Percentiles rank a stretch among this genome's conserved stretches.
phyloP scores from a whole-genome alignment of 305 asterid genomes.

The Rubia peregrina region DNA sequence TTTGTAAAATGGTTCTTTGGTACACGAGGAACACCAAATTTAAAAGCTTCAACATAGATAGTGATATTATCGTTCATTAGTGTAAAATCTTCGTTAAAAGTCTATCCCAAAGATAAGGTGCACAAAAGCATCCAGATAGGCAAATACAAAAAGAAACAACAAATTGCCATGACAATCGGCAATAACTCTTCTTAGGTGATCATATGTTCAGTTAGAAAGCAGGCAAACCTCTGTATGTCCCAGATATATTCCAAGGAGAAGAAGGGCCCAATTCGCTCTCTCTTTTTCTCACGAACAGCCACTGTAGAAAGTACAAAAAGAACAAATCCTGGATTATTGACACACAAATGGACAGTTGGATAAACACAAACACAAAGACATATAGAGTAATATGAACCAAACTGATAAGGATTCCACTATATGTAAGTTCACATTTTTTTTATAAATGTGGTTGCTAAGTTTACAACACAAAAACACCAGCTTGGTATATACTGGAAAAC shows the following conservation, averaged over 20 bases:
- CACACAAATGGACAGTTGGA: background rate
- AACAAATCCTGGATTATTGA: slow-evolving; percentile 9
- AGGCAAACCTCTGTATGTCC: slow-evolving; percentile 87
- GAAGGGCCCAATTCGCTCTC: slow-evolving; percentile 79
- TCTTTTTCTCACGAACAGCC: slow-evolving; percentile 79
- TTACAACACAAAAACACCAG: background rate
- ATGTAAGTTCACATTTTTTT: background rate
- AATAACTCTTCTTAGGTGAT: background rate
- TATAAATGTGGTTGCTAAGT: background rate
- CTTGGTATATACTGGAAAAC: background rate
- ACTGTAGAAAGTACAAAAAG: slow-evolving; percentile 46
- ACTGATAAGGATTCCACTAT: background rate
- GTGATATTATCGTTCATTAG: background rate
- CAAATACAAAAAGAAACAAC: background rate
- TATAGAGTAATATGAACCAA: background rate
- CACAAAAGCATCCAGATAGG: background rate
- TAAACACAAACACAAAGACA: background rate
- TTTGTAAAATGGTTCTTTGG: background rate
- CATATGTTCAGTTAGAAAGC: slow-evolving; percentile 5
- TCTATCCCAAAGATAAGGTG: background rate
- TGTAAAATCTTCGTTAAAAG: background rate
- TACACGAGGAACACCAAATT: background rate
- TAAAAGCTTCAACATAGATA: slow-evolving; percentile 1
- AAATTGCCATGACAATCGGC: background rate
- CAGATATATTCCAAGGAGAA: slow-evolving; percentile 94